phyloP scores from a whole-genome alignment of 805 yeast species.

The Starmerella potacharoeniae region DNA sequence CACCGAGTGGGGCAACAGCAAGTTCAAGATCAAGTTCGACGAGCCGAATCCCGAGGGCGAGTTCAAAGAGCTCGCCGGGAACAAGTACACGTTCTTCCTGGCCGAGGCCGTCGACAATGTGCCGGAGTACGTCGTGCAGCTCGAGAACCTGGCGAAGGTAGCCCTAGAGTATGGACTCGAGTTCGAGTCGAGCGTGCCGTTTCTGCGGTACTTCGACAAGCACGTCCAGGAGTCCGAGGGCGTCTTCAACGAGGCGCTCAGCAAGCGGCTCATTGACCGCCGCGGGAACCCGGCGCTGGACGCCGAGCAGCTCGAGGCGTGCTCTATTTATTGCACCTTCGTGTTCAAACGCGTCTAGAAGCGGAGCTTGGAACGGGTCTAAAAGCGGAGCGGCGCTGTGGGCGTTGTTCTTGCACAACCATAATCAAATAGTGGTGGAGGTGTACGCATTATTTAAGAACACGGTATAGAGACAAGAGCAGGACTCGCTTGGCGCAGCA shows the following conservation, averaged over 20 bases:
- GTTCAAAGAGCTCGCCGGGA: conserved; percentile 49
- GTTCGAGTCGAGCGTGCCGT: conserved; percentile 60
- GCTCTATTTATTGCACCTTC: conserved; percentile 75
- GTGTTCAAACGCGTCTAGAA: conserved; percentile 41
- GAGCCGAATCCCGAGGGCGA: conserved; percentile 34
- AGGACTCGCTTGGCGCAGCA: too few relatives aligned
- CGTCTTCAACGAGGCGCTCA: conserved; percentile 24
- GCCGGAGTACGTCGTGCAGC: conserved; percentile 94
- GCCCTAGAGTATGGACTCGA: conserved; percentile 76
- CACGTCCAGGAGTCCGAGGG: conserved; percentile 44
- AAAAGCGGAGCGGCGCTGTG: too few relatives aligned
- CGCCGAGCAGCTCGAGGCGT: conserved; percentile 79
- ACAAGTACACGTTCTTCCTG: conserved; percentile 66
- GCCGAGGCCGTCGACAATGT: conserved; percentile 93
- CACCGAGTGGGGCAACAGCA: conserved; percentile 70
- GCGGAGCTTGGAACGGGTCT: too few relatives aligned
- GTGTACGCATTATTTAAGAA: too few relatives aligned
- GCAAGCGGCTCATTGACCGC: conserved; percentile 43
- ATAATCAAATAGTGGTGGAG: too few relatives aligned
- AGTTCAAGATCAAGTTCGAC: conserved; percentile 75
- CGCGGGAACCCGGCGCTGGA: conserved; percentile 81
- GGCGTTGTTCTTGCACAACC: too few relatives aligned
- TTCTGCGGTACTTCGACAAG: conserved; percentile 68
- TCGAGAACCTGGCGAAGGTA: conserved; percentile 69
- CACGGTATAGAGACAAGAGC: too few relatives aligned